Percentiles rank a stretch among this genome's conserved stretches.
Evolutionary conservation across 2,329 filamentous ascomycete species (phyloP).

Genomic region (Byssoonygena ceratinophila): DNA sequence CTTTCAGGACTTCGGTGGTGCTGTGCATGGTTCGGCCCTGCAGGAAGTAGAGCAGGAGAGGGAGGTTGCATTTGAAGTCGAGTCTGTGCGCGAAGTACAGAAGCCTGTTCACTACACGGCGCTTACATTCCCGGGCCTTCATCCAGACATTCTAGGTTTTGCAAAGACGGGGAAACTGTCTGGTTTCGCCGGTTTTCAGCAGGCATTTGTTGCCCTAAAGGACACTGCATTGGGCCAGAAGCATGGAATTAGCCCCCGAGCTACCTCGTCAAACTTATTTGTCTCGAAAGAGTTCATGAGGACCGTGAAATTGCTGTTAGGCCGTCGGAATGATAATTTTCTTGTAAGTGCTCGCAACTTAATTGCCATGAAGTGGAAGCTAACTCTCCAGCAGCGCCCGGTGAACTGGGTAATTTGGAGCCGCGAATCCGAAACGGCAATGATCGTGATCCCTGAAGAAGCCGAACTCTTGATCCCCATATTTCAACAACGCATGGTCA

Average conservation of each 20-base stretch:
- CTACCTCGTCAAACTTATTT: conserved; percentile 11
- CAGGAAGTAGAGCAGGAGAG: conserved; percentile 51
- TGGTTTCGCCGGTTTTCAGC: conserved; percentile 31
- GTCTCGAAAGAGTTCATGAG: conserved; percentile 15
- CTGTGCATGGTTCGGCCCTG: conserved; percentile 42
- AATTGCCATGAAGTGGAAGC: background rate
- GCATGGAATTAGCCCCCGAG: conserved; percentile 22
- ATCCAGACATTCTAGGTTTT: conserved; percentile 40
- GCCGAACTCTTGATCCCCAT: conserved; percentile 45
- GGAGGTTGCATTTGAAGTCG: conserved; percentile 49
- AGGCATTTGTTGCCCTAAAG: conserved; percentile 36
- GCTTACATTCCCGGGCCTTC: conserved; percentile 38
- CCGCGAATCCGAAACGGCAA: conserved; percentile 34
- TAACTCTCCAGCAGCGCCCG: conserved; percentile 28
- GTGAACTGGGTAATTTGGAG: conserved; percentile 56
- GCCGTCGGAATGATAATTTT: conserved; percentile 12
- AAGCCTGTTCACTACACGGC: conserved; percentile 35
- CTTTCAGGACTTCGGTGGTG: conserved; percentile 38
- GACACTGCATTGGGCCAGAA: conserved; percentile 32
- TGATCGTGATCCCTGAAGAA: conserved; percentile 55
- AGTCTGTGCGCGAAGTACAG: conserved; percentile 47
- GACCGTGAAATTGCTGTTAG: conserved; percentile 10
- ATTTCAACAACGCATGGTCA: conserved; percentile 22
- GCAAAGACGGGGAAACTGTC: conserved; percentile 37
- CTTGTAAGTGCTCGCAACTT: conserved; percentile 8